Evolutionary conservation across 805 yeast genomes (phyloP).

Genomic region (Teunomyces kruisii): DNA sequence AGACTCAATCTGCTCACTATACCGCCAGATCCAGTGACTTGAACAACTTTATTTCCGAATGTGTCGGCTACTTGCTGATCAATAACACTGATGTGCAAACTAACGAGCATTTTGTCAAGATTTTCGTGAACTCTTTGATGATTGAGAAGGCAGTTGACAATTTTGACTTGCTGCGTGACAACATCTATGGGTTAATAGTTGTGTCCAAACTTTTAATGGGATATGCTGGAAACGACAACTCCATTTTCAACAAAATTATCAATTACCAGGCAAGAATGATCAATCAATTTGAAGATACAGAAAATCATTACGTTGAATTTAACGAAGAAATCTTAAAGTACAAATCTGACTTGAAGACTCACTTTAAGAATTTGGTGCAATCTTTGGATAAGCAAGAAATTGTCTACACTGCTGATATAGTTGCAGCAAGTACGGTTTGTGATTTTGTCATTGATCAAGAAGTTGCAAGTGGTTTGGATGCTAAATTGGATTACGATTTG

Average conservation of each 20-base stretch:
- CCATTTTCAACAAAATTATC: slow-evolving; percentile 19
- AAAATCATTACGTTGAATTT: slow-evolving; percentile 34
- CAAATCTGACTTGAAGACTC: slow-evolving; percentile 6
- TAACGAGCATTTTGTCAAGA: slow-evolving; percentile 7
- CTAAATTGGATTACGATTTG: slow-evolving; percentile 13
- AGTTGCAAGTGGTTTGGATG: neutral
- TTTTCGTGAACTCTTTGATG: slow-evolving; percentile 30
- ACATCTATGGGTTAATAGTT: slow-evolving; percentile 30
- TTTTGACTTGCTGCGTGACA: slow-evolving; percentile 28
- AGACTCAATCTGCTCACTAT: slow-evolving; percentile 31
- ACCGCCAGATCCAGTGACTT: slow-evolving; percentile 16
- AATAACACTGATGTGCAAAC: slow-evolving; percentile 7
- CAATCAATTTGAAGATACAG: slow-evolving; percentile 39
- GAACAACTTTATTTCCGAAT: slow-evolving; percentile 33
- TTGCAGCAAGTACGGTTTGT: slow-evolving; percentile 10
- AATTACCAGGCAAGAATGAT: slow-evolving; percentile 30
- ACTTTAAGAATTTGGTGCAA: slow-evolving; percentile 12
- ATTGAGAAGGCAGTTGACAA: slow-evolving; percentile 24
- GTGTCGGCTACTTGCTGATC: slow-evolving; percentile 19
- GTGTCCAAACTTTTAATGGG: slow-evolving; percentile 23
- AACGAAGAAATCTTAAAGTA: slow-evolving; percentile 11
- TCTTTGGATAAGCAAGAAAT: slow-evolving; percentile 1
- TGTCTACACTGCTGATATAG: slow-evolving; percentile 12
- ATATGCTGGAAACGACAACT: slow-evolving; percentile 9
- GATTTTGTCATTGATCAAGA: slow-evolving; percentile 2